A percentile compares a stretch with the other conserved stretches of the same genome.
These are phyloP conservation scores for Hippophae tibetana DNA, from an alignment of 306 rosid genomes.

Conservation along the genomic window DNA sequence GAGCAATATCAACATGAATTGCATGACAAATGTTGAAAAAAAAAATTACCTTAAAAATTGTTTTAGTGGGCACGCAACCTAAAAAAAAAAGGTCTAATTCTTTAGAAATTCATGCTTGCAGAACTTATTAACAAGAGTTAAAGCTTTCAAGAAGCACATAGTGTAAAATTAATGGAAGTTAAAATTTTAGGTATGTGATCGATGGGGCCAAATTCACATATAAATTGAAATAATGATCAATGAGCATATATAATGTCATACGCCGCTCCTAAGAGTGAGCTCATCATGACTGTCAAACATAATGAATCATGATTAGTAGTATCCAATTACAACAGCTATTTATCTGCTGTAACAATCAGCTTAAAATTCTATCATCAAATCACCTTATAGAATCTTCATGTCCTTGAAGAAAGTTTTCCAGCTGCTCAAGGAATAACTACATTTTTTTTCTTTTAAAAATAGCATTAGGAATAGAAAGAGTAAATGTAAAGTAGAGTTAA, in stretches of 20 bases:
- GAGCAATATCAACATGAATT: too few relatives aligned
- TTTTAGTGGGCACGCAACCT: too few relatives aligned
- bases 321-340: background rate
- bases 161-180: too few relatives aligned
- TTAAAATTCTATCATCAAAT: slow-evolving; percentile 9
- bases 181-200: too few relatives aligned
- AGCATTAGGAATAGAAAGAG: slow-evolving; percentile 10
- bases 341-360: slow-evolving; percentile 2
- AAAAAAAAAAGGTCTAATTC: too few relatives aligned
- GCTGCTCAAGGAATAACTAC: slow-evolving; percentile 96
- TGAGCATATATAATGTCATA: slow-evolving; percentile 20
- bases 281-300: slow-evolving; percentile 61
- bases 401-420: slow-evolving; percentile 90
- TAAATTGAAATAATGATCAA: too few relatives aligned
- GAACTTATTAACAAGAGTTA: too few relatives aligned
- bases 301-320: slow-evolving; percentile 13
- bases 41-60: too few relatives aligned
- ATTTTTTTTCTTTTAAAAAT: slow-evolving; percentile 16
- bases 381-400: slow-evolving; percentile 84
- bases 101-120: too few relatives aligned
- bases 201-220: too few relatives aligned
- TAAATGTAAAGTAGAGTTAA: background rate
- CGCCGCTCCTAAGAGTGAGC: slow-evolving; percentile 74
- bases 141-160: too few relatives aligned
- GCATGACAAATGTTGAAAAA: too few relatives aligned